phyloP scores from a whole-genome alignment of 768 basidiomycete species.

The Rhodotorula kratochvilovae region DNA sequence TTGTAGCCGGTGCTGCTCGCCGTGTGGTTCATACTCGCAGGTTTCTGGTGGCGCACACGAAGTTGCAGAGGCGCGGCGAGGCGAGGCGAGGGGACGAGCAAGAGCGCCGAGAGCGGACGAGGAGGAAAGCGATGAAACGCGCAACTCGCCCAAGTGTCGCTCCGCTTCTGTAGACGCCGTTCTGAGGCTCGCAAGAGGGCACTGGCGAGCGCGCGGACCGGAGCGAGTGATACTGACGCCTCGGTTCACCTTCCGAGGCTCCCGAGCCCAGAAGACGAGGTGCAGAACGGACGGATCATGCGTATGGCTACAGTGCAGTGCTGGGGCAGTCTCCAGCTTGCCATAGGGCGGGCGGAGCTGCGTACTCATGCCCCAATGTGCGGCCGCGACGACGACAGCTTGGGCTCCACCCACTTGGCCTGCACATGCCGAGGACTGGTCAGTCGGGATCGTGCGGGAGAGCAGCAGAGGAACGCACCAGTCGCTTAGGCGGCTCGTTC shows the following conservation, averaged over 20 bases:
- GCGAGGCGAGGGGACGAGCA: too few species aligned
- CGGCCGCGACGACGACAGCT: not conserved
- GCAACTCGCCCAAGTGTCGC: too few species aligned
- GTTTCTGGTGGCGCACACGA: not conserved
- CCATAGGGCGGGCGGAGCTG: too few species aligned
- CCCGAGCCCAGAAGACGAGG: too few species aligned
- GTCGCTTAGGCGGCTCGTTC: conserved; percentile 23
- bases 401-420: conserved; percentile 28
- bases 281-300: not conserved
- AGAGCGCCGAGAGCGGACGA: too few species aligned
- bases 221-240: too few species aligned
- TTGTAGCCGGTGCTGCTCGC: not conserved
- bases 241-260: too few species aligned
- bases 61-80: not conserved
- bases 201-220: too few species aligned
- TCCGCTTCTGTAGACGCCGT: too few species aligned
- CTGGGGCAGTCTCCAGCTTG: not conserved
- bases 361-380: not conserved
- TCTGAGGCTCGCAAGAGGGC: too few species aligned
- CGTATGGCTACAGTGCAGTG: not conserved
- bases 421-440: not conserved
- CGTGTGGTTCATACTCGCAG: not conserved
- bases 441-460: not conserved
- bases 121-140: too few species aligned
- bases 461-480: not conserved